Evolutionary conservation across 1,139 yeast species (phyloP).

Genomic region (Suhomyces choctaworum): DNA sequence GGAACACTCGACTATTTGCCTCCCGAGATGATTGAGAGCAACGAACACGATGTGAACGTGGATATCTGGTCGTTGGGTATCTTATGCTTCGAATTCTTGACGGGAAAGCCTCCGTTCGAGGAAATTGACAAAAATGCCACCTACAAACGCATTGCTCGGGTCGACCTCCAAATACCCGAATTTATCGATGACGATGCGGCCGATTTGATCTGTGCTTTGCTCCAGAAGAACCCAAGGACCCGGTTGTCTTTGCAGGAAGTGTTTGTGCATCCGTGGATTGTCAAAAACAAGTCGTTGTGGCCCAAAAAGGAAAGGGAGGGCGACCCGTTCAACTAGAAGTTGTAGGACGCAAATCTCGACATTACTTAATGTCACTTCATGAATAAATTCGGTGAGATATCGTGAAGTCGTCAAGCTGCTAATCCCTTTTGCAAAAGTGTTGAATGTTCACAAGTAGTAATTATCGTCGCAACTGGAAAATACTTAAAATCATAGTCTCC

Average conservation of each 20-base stretch:
- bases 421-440: too few relatives aligned
- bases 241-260: constrained; percentile 65
- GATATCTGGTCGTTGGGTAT: constrained; percentile 96
- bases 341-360: not conserved
- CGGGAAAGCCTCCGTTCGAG: constrained; percentile 92
- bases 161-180: constrained; percentile 72
- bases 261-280: constrained; percentile 79
- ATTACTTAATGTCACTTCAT: too few relatives aligned
- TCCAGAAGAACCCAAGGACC: constrained; percentile 68
- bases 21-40: constrained; percentile 91
- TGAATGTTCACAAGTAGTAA: too few relatives aligned
- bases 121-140: constrained; percentile 74
- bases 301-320: constrained; percentile 18
- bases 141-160: constrained; percentile 72
- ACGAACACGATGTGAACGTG: constrained; percentile 74
- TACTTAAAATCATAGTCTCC: too few relatives aligned
- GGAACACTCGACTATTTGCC: constrained; percentile 94
- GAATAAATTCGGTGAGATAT: too few relatives aligned
- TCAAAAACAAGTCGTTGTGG: constrained; percentile 56
- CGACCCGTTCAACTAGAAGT: not conserved
- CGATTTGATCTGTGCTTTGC: constrained; percentile 61
- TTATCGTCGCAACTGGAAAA: too few relatives aligned
- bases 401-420: not conserved
- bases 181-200: constrained; percentile 73
- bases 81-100: constrained; percentile 78